Evolutionary conservation across 2,329 filamentous ascomycete species (phyloP).

Genomic region (Rachicladosporium sp.): DNA sequence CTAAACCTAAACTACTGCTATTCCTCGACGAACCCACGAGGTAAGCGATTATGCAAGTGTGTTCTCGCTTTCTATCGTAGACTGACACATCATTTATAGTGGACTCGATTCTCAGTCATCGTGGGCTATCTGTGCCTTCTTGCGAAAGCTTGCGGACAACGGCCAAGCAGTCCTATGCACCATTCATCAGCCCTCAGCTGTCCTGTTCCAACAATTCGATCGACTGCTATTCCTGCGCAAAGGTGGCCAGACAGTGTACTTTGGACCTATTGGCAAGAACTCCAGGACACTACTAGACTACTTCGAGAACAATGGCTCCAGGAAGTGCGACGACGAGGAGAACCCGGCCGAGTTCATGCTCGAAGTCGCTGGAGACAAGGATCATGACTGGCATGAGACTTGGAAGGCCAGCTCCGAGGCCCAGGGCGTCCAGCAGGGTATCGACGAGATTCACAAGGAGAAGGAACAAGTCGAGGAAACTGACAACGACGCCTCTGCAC

Average conservation of each 20-base stretch:
- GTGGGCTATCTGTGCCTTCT: constrained; percentile 67
- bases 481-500: constrained; percentile 22
- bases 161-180: constrained; percentile 85
- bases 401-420: constrained; percentile 25
- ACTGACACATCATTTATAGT: constrained; percentile 13
- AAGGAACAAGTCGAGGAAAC: constrained; percentile 14
- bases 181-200: constrained; percentile 83
- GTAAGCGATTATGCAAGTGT: too few relatives aligned
- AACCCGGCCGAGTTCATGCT: constrained; percentile 72
- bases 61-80: too few relatives aligned
- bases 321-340: constrained; percentile 26
- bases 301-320: constrained; percentile 24
- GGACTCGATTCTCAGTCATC: constrained; percentile 61
- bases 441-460: constrained; percentile 29
- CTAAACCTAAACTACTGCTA: constrained; percentile 58
- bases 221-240: constrained; percentile 64
- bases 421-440: constrained; percentile 23
- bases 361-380: constrained; percentile 29
- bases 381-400: constrained; percentile 29
- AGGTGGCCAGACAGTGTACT: constrained; percentile 74
- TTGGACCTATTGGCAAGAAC: constrained; percentile 70
- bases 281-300: constrained; percentile 55
- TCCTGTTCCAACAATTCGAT: constrained; percentile 80
- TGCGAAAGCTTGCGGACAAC: constrained; percentile 63
- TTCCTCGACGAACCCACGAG: constrained; percentile 70